Evolutionary conservation across 331 rosid genomes (phyloP).

Genomic region (Cucumis variabilis): DNA sequence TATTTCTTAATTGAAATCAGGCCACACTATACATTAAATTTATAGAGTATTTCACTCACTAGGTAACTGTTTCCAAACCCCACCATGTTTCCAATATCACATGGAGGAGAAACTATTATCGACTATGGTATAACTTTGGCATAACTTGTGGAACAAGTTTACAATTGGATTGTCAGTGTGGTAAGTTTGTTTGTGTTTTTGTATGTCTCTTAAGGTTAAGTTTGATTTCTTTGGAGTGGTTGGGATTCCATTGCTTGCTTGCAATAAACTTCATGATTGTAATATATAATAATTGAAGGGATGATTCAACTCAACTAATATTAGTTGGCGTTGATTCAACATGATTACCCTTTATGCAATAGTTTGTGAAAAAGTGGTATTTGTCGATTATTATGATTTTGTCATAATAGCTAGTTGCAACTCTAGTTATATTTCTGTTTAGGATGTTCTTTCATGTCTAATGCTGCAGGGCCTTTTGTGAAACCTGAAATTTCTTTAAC

Average conservation of each 20-base stretch:
- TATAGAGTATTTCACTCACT: constrained; percentile 87
- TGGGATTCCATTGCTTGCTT: background rate
- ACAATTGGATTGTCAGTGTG: constrained; percentile 71
- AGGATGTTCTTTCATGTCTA: background rate
- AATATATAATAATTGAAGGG: background rate
- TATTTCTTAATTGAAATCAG: constrained; percentile 52
- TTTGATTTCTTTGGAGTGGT: constrained; percentile 10
- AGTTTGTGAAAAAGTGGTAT: background rate
- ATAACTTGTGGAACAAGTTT: constrained; percentile 90
- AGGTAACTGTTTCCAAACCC: constrained; percentile 67
- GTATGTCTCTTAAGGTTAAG: background rate
- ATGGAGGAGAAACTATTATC: constrained; percentile 74
- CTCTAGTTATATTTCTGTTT: background rate
- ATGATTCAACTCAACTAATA: background rate
- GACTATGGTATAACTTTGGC: constrained; percentile 99
- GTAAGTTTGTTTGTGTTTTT: constrained; percentile 56
- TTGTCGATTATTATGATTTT: background rate
- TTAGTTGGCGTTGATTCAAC: background rate
- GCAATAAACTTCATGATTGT: background rate
- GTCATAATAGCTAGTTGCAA: background rate
- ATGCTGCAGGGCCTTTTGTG: background rate
- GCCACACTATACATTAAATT: constrained; percentile 90
- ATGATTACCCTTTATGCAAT: background rate
- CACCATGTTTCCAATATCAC: constrained; percentile 78
- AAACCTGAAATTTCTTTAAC: too few species aligned